Base-by-base conservation (phyloP, 495 filamentous ascomycete species). In the Penicillium subrubescens region DNA sequence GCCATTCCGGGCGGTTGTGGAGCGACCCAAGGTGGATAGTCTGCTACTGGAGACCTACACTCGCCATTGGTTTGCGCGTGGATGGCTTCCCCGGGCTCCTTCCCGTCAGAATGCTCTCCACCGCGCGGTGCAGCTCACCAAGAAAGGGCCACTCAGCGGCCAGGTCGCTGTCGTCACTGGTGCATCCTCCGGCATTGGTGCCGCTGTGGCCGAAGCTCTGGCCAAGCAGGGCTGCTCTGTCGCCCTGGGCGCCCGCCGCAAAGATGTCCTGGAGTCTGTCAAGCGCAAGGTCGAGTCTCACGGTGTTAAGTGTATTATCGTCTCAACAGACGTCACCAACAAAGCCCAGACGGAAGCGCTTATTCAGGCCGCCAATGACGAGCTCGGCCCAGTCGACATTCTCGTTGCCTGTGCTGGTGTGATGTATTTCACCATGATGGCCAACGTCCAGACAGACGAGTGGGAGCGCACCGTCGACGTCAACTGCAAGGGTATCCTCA, bases 381-480 rank as follows among this genome's bases (percentile, higher is more conserved):
- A 84, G 63, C 85, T 90, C 5, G 88, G 88, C 0, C 83, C 86
- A 1, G 79, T 89, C 35, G 88, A 91, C 62, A 88, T 89, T 56
- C 76, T 91, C 10, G 83, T 91, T 31, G 81, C 83, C n/a, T 89
- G 86, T 71, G 87, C 88, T 0, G 88, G 88, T 15, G 88, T 91
- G 60, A 91, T 91, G 88, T 91, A 91, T 73, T 91, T 85, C 74
- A 90, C 87, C 17, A 86, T 90, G 84, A 90, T 91, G 88, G 82
- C 85, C 5, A 90, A 91, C 68, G 78, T 73, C 27, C 79, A 88
- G 60, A 82, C 70, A 7, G 86, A 89, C 5, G 84, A 91, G 60
- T 91, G 88, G 88, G 86, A 90, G 59, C 84, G 84, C 43, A 90
- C 87, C 3, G 87, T 89, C 19, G 88, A 90, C 60, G 87, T 90